Evolutionary conservation across 2,329 filamentous ascomycete species (phyloP), one percentile per base, ranked within the genome.

Genomic region (Stylonectria norvegica): DNA sequence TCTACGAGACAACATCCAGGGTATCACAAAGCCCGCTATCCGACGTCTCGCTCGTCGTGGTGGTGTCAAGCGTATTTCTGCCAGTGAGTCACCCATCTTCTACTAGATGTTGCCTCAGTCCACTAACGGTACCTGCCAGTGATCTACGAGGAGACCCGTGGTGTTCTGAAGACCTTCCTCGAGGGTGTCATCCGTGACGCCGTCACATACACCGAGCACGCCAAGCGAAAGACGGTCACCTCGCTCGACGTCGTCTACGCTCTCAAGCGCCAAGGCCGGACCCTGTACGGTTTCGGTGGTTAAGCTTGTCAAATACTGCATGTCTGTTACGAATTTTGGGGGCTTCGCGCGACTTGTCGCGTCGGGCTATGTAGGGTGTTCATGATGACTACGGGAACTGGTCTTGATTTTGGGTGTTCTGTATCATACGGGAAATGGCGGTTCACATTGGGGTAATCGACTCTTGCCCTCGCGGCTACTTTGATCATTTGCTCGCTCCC

Each of bases 61-160:
- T 73, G 90, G 90, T 90, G 90, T 96, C 81, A 96, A 96, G 88
- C 90, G 90, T 95, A 96, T 96, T 65, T 95, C 89, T 64, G 90
- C 90, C 69, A 94, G 83, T 87, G 80, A 69, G 78, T 75, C 12
- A 12, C 8, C 30, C 30, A n/a, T 12, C 22, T 18, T n/a, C n/a
- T n/a, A n/a, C n/a, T n/a, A n/a, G n/a, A n/a, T n/a, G n/a, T n/a
- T n/a, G n/a, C n/a, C n/a, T n/a, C n/a, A n/a, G n/a, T n/a, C n/a
- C n/a, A n/a, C n/a, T n/a, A n/a, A n/a, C n/a, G n/a, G n/a, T n/a
- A 32, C 70, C 87, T 1, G 4, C 0, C 11, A 64, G 76, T 86
- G 81, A 86, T 86, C 71, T 86, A 86, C 75, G 83, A 86, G 69
- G 83, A 86, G 75, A 86, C 83, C 50, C 83, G 83, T 56, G 81